Conservation (phyloP, 2,329 filamentous ascomycete genomes). For the Fusarium lateritium region DNA sequence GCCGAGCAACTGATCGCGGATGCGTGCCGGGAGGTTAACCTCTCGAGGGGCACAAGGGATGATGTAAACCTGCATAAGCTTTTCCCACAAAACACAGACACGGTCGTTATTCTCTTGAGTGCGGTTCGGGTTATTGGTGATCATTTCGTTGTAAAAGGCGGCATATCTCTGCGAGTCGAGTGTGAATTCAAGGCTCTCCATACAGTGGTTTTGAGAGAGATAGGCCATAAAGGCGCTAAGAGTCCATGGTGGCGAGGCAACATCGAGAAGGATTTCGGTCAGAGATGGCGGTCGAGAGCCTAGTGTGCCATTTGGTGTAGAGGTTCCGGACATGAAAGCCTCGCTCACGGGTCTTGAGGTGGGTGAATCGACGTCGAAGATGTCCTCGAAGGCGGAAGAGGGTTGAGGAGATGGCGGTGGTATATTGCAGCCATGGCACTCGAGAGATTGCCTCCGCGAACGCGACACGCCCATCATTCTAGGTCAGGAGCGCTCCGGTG, state of each 20-base stretch:
- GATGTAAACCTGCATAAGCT: slow-evolving; percentile 91
- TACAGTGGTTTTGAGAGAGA: slow-evolving; percentile 94
- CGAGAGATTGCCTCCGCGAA: slow-evolving; percentile 61
- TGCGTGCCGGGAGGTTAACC: slow-evolving; percentile 89
- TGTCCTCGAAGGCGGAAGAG: slow-evolving; percentile 62
- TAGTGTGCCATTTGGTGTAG: slow-evolving; percentile 53
- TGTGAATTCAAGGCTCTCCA: slow-evolving; percentile 97
- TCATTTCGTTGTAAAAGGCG: slow-evolving; percentile 66
- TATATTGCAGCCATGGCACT: slow-evolving; percentile 59
- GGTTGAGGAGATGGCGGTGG: slow-evolving; percentile 61
- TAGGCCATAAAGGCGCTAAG: slow-evolving; percentile 96
- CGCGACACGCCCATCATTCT: slow-evolving; percentile 63
- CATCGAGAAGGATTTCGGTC: slow-evolving; percentile 89
- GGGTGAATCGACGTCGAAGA: slow-evolving; percentile 59
- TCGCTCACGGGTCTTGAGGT: slow-evolving; percentile 66
- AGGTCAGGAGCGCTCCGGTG: slow-evolving; percentile 34
- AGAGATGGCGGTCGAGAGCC: slow-evolving; percentile 73
- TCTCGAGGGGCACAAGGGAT: slow-evolving; percentile 86
- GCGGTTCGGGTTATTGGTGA: slow-evolving; percentile 55
- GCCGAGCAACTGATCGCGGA: slow-evolving; percentile 84
- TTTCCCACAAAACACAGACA: slow-evolving; percentile 86
- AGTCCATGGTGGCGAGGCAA: slow-evolving; percentile 89
- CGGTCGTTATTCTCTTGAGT: slow-evolving; percentile 69
- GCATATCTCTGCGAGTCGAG: slow-evolving; percentile 92
- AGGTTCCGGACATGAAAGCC: slow-evolving; percentile 61